These are phyloP conservation scores for Colletotrichum musae DNA, from an alignment of 2,329 filamentous ascomycete species.

Conservation along the genomic window DNA sequence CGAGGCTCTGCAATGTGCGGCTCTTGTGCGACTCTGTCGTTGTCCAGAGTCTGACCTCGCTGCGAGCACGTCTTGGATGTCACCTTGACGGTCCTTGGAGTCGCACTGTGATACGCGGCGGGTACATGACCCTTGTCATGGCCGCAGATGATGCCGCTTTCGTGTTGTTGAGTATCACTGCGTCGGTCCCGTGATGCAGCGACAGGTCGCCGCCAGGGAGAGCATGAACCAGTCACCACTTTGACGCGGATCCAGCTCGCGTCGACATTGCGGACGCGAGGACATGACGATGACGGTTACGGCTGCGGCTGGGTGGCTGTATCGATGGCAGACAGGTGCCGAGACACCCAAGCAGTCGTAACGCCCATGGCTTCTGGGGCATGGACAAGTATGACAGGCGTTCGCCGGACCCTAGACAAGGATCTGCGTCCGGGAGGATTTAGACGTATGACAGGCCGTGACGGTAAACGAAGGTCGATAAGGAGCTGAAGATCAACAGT, in stretches of 20 bases:
- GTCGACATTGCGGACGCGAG: background rate
- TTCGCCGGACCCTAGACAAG: constrained; percentile 21
- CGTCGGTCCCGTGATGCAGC: constrained; percentile 16
- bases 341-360: background rate
- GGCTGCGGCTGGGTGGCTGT: background rate
- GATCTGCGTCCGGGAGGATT: constrained; percentile 20
- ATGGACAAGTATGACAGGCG: background rate
- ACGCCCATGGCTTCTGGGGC: background rate
- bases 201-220: background rate
- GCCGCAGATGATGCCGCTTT: constrained; percentile 19
- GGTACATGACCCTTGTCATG: constrained; percentile 5
- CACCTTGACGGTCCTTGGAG: background rate
- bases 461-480: background rate
- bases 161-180: constrained; percentile 8
- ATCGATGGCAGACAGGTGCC: background rate
- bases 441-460: constrained; percentile 27
- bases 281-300: constrained; percentile 8
- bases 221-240: constrained; percentile 3
- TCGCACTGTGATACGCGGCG: constrained; percentile 1
- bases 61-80: background rate
- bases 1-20: too few species aligned
- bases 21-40: too few species aligned
- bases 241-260: too few species aligned
- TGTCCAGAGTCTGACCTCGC: too few species aligned
- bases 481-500: constrained; percentile 10